Evolutionary conservation across 306 rosid species (phyloP).

Genomic region (Castanea crenata): DNA sequence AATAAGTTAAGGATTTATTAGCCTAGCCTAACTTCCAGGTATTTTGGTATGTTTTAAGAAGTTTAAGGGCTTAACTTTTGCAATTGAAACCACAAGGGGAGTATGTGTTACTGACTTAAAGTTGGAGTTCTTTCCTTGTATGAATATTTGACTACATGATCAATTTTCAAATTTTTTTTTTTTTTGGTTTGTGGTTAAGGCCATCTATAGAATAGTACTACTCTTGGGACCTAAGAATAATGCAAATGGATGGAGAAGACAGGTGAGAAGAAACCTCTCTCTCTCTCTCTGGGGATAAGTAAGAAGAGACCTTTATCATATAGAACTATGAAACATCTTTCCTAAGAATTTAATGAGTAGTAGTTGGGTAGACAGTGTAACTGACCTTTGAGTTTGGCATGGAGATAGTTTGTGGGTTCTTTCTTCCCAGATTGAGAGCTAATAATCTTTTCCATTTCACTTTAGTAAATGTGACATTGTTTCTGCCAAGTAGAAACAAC

Average conservation of each 20-base stretch:
- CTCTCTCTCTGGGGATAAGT: too few species aligned
- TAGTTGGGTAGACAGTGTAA: neutral
- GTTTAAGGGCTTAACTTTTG: neutral
- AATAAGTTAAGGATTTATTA: neutral
- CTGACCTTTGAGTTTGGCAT: neutral
- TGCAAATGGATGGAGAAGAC: neutral
- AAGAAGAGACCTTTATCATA: neutral
- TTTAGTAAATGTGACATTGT: neutral
- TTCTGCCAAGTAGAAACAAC: neutral
- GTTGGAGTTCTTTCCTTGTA: neutral
- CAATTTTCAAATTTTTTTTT: neutral
- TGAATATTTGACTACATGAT: neutral
- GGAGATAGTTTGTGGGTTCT: neutral
- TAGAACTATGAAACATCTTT: neutral
- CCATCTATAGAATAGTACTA: neutral
- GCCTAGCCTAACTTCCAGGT: neutral
- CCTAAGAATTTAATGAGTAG: neutral
- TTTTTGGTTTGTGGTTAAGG: neutral
- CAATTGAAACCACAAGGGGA: neutral
- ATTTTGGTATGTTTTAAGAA: neutral
- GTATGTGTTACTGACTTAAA: neutral
- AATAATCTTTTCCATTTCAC: neutral
- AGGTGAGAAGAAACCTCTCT: neutral
- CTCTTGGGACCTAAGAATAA: neutral
- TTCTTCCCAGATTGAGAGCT: too few species aligned